These are phyloP conservation scores for Xylogone sp. DNA, from an alignment of 2,329 filamentous ascomycete species.

Conservation along the genomic window DNA sequence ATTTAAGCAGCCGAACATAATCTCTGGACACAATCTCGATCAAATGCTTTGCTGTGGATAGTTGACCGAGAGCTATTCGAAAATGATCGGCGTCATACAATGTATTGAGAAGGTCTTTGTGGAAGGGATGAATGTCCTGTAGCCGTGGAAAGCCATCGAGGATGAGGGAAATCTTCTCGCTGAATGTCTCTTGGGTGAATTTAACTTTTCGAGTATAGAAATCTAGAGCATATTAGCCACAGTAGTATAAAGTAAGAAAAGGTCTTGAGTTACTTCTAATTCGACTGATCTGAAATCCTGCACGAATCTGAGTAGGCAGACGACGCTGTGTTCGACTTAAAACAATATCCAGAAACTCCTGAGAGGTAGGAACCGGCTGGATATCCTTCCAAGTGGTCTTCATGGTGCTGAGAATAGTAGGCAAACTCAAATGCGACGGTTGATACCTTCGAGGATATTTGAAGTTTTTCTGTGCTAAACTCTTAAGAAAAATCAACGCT, in stretches of 20 bases:
- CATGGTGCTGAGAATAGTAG: constrained; percentile 36
- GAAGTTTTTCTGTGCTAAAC: not conserved
- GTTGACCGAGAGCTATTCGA: constrained; percentile 90
- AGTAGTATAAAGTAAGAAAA: constrained; percentile 5
- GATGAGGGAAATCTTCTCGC: constrained; percentile 87
- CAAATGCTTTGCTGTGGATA: constrained; percentile 92
- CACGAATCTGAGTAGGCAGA: constrained; percentile 90
- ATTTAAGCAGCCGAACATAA: constrained; percentile 94
- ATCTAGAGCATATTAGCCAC: constrained; percentile 40
- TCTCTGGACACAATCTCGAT: constrained; percentile 96
- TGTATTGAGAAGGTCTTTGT: constrained; percentile 82
- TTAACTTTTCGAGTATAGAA: constrained; percentile 99
- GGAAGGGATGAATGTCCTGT: constrained; percentile 93
- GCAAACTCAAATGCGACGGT: not conserved
- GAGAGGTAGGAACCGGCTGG: constrained; percentile 81
- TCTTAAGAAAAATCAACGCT: constrained; percentile 1
- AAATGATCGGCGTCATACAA: constrained; percentile 99
- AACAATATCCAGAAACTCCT: constrained; percentile 98
- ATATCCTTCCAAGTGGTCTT: constrained; percentile 72
- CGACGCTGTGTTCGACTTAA: constrained; percentile 89
- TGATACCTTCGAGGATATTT: not conserved
- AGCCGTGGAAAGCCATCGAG: constrained; percentile 91
- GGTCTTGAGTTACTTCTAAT: constrained; percentile 56
- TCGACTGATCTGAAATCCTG: constrained; percentile 93
- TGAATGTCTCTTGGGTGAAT: constrained; percentile 95